Base-by-base conservation (phyloP, 2,329 filamentous ascomycete genomes). In the Metarhizium robertsii region DNA sequence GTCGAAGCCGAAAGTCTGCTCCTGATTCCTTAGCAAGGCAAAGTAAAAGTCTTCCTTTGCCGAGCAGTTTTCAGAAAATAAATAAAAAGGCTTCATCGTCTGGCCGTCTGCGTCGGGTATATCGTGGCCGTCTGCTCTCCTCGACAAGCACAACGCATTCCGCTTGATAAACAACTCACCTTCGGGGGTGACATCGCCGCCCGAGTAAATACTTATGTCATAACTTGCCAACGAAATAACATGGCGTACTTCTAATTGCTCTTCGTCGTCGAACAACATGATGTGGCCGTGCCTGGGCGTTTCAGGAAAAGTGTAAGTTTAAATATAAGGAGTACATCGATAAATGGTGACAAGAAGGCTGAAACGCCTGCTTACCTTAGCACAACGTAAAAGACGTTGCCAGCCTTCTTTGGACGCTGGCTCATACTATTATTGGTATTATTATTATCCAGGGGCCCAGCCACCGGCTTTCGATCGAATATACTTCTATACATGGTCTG, bases 1-100 rank as follows among this genome's bases (percentile, higher is more conserved):
- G 54, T 79, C 75, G 2, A 75, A 73, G 43, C 79, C 77, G 56
- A 83, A 77, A 16, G 81, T 80, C 63, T 86, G 84, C 61, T 91
- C 86, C 67, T 95, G 88, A 60, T 92, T 95, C 63, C 86, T 85
- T 43, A 99, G 76, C 62, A 99, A 77, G 13, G 92, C 88, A 71
- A 96, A 92, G 69, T 99, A 99, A 71, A 99, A 97, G 68, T 99
- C 94, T 70, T 99, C 94, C 70, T 99, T 99, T 50, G 94, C 90
- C 0, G 92, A 96, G 68, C 90, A 90, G 65, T 95, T 96, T 61
- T 97, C 91, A 0, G 90, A 95, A 70, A 97, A 99, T 4, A 99
- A 77, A 66, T 86, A 97, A 72, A 96, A 97, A 0, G 94, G 91
- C 62, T 89, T 92, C 6, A 89, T 85, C 2, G 80, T 66, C 38